Conservation (phyloP, 202 grass and related monocot species). For the Zizania palustris region DNA sequence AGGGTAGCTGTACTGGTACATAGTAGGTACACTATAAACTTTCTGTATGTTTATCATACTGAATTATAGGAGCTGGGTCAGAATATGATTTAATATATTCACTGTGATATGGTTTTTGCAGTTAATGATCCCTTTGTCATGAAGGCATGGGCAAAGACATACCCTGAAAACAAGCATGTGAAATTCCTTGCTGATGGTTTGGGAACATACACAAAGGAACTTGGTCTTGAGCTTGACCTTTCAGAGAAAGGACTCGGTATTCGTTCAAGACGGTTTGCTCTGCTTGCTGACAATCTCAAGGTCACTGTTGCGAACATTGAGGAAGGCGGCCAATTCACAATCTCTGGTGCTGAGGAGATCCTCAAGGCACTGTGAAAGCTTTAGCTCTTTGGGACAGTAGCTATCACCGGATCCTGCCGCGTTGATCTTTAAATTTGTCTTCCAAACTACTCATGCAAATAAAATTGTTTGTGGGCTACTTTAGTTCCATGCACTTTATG, state of each 20-base stretch:
- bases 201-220: constrained; percentile 72
- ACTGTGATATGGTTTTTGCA: constrained; percentile 35
- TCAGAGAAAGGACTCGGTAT: constrained; percentile 73
- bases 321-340: constrained; percentile 84
- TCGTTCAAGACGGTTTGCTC: constrained; percentile 75
- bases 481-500: not conserved
- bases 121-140: constrained; percentile 96
- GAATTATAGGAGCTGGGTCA: not conserved
- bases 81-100: constrained; percentile 6
- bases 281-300: constrained; percentile 71
- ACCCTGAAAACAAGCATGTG: constrained; percentile 89
- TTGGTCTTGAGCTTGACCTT: constrained; percentile 88
- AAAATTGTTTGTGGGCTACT: constrained; percentile 26
- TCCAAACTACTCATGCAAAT: constrained; percentile 3
- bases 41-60: not conserved
- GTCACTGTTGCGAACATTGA: constrained; percentile 87
- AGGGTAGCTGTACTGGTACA: not conserved
- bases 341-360: constrained; percentile 93
- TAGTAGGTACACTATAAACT: not conserved
- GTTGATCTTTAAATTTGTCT: constrained; percentile 18
- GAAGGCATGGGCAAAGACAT: constrained; percentile 96
- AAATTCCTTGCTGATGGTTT: constrained; percentile 95
- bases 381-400: not conserved
- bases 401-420: not conserved
- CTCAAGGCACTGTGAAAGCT: constrained; percentile 72